Conservation (phyloP, 2,329 filamentous ascomycete species). For the Trichoderma hamatum region DNA sequence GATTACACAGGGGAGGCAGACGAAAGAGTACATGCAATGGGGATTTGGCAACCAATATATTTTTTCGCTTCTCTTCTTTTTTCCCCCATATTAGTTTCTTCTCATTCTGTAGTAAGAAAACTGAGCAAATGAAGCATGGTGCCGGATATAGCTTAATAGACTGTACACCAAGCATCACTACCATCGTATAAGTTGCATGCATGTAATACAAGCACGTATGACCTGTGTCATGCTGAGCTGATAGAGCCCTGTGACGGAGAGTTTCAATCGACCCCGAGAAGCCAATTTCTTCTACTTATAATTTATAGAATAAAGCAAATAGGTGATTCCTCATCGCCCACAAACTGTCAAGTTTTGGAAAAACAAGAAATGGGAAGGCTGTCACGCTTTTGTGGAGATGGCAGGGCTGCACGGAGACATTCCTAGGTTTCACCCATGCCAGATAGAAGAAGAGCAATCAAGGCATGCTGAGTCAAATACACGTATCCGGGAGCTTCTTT, state of each 20-base stretch:
- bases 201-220: not conserved
- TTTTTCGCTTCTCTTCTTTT: not conserved
- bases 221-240: not conserved
- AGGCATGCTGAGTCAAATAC: not conserved
- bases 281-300: not conserved
- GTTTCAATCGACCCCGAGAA: not conserved
- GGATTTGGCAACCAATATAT: no score
- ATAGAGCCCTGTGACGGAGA: not conserved
- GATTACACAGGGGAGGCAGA: not conserved
- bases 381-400: not conserved
- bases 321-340: no score
- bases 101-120: not conserved
- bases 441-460: not conserved
- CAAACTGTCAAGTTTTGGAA: no score
- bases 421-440: constrained; percentile 1
- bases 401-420: not conserved
- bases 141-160: not conserved
- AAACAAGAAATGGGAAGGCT: not conserved
- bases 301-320: not conserved
- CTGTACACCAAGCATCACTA: not conserved
- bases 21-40: not conserved
- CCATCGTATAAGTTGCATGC: not conserved
- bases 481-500: not conserved
- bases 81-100: not conserved
- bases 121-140: not conserved